These are phyloP conservation scores for Hypoxylon intermedium DNA, from an alignment of 495 filamentous ascomycete species.

Conservation along the genomic window DNA sequence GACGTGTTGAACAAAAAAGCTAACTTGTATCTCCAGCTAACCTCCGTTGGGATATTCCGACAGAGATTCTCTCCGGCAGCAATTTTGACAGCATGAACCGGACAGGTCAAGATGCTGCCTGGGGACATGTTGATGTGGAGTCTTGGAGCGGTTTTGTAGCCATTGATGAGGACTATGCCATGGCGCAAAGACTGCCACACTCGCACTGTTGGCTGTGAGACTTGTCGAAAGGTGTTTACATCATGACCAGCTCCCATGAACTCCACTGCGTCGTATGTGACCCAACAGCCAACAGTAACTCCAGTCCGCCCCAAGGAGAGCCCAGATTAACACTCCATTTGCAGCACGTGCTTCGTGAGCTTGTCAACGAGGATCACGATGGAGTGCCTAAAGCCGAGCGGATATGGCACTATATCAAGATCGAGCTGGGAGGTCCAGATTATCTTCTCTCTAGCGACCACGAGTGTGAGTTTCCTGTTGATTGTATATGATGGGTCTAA, in stretches of 20 bases:
- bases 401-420: conserved; percentile 21
- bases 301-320: background rate
- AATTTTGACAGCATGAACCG: background rate
- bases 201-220: conserved; percentile 26
- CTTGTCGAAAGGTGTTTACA: conserved; percentile 16
- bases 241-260: conserved; percentile 14
- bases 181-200: background rate
- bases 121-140: conserved; percentile 4
- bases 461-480: conserved; percentile 12
- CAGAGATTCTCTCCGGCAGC: conserved; percentile 1
- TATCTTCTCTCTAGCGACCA: conserved; percentile 11
- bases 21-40: background rate
- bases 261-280: conserved; percentile 11
- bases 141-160: conserved; percentile 7
- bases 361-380: conserved; percentile 10
- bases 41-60: conserved; percentile 2
- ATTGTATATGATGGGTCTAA: background rate
- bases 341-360: background rate
- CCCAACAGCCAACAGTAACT: background rate
- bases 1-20: background rate
- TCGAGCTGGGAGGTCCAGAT: conserved; percentile 22
- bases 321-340: background rate
- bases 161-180: conserved; percentile 5
- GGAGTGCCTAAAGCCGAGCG: conserved; percentile 5
- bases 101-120: conserved; percentile 9